Evolutionary conservation across 2,329 filamentous ascomycete genomes (phyloP), one percentile per base, ranked within the genome.

Genomic region (Arthrobotrys sphaeroides): DNA sequence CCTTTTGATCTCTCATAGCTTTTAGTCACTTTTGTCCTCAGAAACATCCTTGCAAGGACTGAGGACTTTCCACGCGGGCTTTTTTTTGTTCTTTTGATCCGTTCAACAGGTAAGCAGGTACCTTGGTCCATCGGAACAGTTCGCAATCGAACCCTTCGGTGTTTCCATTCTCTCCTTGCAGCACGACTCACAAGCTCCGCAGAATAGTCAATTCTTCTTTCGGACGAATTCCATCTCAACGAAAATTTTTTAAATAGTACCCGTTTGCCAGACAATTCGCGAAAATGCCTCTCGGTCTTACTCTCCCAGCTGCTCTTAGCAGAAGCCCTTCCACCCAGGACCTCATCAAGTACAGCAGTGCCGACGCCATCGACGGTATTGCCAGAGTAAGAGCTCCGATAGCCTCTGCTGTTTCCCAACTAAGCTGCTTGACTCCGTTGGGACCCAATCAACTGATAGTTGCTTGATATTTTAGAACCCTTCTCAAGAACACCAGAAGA

Each of bases 1-100:
- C 49, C 18, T 55, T n/a, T 72, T 47, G 57, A 72, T 64, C 38
- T 67, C 49, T 55, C 42, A 60, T 59, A 65, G 59, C 43, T 70
- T 70, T 51, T 61, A 49, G 43, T 53, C 55, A 55, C 33, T 18
- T n/a, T 22, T 64, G 72, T 75, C 62, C 69, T 75, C 72, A 64
- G 72, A 75, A 75, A 75, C 72, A 69, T 13, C 62, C 57, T 60
- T 75, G 72, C 72, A 75, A 69, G 72, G 72, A 75, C 69, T 42
- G 53, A 47, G 45, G 26, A 64, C 45, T 42, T 75, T 69, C 64
- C 67, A 68, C 72, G 72, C 64, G 62, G 70, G 26, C n/a, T 53
- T 68, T 74, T 74, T 74, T 75, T 62, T 45, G 13, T 49, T 36
- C 28, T 43, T 18, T 64, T 68, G 53, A 28, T 64, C 60, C 61